Evolutionary conservation across 2,329 filamentous ascomycete genomes (phyloP), one percentile per base, ranked within the genome.

Genomic region (Keithomyces neogunnii): DNA sequence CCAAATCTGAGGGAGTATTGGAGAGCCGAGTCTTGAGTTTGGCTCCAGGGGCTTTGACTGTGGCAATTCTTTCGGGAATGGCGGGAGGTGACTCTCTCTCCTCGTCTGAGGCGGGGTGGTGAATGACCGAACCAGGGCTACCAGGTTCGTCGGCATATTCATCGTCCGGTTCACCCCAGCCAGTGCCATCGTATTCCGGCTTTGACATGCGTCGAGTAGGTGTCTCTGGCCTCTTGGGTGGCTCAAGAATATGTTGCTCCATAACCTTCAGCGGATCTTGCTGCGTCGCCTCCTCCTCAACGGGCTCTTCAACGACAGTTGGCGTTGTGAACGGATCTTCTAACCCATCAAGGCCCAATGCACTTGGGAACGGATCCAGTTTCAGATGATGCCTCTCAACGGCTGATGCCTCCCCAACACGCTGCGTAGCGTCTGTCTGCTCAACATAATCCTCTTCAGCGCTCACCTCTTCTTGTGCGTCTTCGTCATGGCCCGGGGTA

Each of bases 51-150:
- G 90, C 87, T 66, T 92, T 93, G 70, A 97, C 91, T 0, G 92
- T 96, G 4, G 92, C 89, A 46, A 89, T 73, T 45, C 84, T 81
- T 60, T 95, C 90, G 1, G 92, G 90, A 52, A 97, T 82, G 36
- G 75, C 76, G 1, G 83, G 82, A 2, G 83, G 82, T 0, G 82
- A 80, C 45, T 81, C 76, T 58, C 68, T 51, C 10, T 66, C 69
- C 26, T 68, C 68, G 44, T 76, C 72, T 3, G 71, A 67, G 46
- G 88, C 67, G 2, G 84, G 82, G 61, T 91, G 88, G 55, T 88
- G 87, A 56, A 96, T 92, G 28, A 97, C 91, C 5, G 92, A 97
- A 47, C 90, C 88, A 11, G 92, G 91, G 6, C 89, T 95, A 35
- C 82, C 80, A 8, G 82, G 82, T 55, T 86, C 84, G 1, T 80